Evolutionary conservation across 139 green algal species (phyloP).

Genomic region (Spirogloea muscicola): DNA sequence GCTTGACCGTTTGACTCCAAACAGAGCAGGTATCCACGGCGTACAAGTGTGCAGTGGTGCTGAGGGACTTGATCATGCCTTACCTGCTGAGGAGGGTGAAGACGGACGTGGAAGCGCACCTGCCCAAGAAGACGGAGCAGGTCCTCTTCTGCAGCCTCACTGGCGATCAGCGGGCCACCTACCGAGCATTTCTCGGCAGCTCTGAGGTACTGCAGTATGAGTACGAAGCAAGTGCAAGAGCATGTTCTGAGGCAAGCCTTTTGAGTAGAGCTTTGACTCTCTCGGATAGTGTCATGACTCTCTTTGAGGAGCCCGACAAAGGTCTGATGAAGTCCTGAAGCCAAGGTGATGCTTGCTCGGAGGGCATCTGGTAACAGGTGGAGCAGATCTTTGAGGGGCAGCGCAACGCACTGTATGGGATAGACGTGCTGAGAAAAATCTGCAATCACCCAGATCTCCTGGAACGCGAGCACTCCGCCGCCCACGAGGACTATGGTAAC

Average conservation of each 20-base stretch:
- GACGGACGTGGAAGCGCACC: conserved; percentile 71
- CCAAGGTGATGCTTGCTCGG: too few relatives aligned
- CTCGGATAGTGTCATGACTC: too few relatives aligned
- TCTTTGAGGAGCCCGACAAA: too few relatives aligned
- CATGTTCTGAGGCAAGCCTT: too few relatives aligned
- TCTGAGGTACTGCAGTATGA: too few relatives aligned
- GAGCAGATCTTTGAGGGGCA: conserved; percentile 54
- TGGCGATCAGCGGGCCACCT: conserved; percentile 77
- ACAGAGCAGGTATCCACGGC: conserved; percentile 72
- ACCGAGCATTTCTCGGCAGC: conserved; percentile 58
- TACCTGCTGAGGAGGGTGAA: conserved; percentile 95
- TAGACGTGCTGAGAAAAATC: conserved; percentile 95
- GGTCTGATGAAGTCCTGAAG: too few relatives aligned
- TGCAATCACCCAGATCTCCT: conserved; percentile 99
- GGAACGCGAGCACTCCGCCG: background rate
- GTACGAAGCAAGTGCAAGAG: too few relatives aligned
- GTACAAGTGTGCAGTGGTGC: conserved; percentile 82
- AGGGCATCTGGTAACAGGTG: too few relatives aligned
- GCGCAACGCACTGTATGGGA: conserved; percentile 77
- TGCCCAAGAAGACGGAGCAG: conserved; percentile 94
- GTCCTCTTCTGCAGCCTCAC: conserved; percentile 92
- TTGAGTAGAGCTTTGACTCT: too few relatives aligned
- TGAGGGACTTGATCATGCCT: conserved; percentile 89
- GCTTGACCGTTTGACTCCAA: background rate
- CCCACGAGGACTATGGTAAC: conserved; percentile 59